These are phyloP conservation scores for Cyathus pygmaeus DNA, from an alignment of 1,284 basidiomycete genomes.

Conservation along the genomic window DNA sequence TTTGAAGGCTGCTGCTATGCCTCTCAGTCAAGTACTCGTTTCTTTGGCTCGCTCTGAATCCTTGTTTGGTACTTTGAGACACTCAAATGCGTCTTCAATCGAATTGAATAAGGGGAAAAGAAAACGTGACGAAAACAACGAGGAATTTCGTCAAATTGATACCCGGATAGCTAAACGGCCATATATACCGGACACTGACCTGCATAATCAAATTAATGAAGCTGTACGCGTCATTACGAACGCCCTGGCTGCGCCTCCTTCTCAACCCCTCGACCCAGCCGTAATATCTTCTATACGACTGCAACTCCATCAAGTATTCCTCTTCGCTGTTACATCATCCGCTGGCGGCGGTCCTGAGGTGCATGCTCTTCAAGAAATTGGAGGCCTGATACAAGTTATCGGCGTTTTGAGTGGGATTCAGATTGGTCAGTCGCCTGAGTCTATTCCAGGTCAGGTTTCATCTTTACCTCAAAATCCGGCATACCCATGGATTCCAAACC, in stretches of 20 bases:
- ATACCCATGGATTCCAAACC: slow-evolving; percentile 46
- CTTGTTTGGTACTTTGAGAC: slow-evolving; percentile 70
- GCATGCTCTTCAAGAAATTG: slow-evolving; percentile 73
- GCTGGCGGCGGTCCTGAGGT: slow-evolving; percentile 61
- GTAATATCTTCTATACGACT: slow-evolving; percentile 72
- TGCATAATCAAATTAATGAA: slow-evolving; percentile 63
- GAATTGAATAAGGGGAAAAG: slow-evolving; percentile 74
- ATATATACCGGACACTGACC: slow-evolving; percentile 48
- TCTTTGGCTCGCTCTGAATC: slow-evolving; percentile 69
- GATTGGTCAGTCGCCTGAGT: slow-evolving; percentile 61
- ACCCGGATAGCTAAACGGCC: slow-evolving; percentile 56
- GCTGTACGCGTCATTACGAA: slow-evolving; percentile 65
- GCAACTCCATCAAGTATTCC: slow-evolving; percentile 76
- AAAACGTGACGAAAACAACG: slow-evolving; percentile 68
- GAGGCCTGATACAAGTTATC: slow-evolving; percentile 79
- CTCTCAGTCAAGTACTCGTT: slow-evolving; percentile 67
- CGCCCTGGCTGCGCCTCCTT: slow-evolving; percentile 52
- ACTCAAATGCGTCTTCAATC: slow-evolving; percentile 66
- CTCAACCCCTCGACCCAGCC: slow-evolving; percentile 59
- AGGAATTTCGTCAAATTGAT: slow-evolving; percentile 43
- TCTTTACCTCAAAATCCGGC: slow-evolving; percentile 29
- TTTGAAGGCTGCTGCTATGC: slow-evolving; percentile 59
- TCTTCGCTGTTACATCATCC: slow-evolving; percentile 77
- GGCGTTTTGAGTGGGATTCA: slow-evolving; percentile 79
- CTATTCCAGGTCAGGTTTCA: slow-evolving; percentile 24